A percentile compares a stretch with the other conserved stretches of the same genome.
These are phyloP conservation scores for Apiospora arundinis DNA, from an alignment of 2,329 filamentous ascomycete species.

Conservation along the genomic window DNA sequence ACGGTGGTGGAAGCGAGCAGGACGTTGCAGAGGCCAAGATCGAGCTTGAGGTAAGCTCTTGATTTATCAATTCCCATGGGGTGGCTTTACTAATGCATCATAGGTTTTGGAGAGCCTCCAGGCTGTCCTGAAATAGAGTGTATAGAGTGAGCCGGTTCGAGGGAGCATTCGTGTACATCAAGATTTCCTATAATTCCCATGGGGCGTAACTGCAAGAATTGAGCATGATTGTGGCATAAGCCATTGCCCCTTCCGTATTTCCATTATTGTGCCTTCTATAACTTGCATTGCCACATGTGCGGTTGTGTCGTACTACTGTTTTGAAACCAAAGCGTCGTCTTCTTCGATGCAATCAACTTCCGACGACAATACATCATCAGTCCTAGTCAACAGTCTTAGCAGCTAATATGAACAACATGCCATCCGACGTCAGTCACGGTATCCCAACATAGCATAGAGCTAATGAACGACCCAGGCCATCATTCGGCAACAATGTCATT, in stretches of 20 bases:
- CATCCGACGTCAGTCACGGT: background rate
- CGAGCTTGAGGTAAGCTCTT: conserved; percentile 82
- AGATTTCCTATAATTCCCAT: conserved; percentile 38
- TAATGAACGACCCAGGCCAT: background rate
- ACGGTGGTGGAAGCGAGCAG: conserved; percentile 90
- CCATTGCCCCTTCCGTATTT: conserved; percentile 28
- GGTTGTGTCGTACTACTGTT: background rate
- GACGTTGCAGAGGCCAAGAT: conserved; percentile 99
- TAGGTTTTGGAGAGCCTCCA: conserved; percentile 86
- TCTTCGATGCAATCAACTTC: background rate
- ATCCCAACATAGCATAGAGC: background rate
- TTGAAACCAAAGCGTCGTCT: background rate
- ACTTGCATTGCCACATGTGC: background rate
- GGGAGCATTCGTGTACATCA: conserved; percentile 46
- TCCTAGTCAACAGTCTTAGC: conserved; percentile 3
- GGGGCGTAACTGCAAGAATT: conserved; percentile 37
- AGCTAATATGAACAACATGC: background rate
- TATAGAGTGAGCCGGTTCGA: conserved; percentile 47
- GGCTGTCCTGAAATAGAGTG: conserved; percentile 76
- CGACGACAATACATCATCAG: background rate
- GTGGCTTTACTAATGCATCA: conserved; percentile 43
- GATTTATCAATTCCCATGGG: background rate
- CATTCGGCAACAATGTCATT: conserved; percentile 23
- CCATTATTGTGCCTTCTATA: background rate
- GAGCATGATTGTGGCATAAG: conserved; percentile 30